A percentile compares a stretch with the other conserved stretches of the same genome.
These are phyloP conservation scores for Cercis canadensis DNA, from an alignment of 306 rosid species.

Conservation along the genomic window DNA sequence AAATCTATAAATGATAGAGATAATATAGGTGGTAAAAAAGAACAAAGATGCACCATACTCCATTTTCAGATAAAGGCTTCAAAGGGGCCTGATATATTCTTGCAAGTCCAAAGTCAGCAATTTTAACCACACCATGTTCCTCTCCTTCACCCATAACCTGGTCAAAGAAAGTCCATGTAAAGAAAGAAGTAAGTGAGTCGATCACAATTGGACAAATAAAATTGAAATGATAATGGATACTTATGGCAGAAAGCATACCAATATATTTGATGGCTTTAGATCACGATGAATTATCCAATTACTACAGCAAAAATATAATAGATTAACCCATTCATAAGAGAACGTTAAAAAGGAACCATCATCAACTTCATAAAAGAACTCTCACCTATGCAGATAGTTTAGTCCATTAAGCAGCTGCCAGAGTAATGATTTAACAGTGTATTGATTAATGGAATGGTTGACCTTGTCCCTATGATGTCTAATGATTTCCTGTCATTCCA, in stretches of 20 bases:
- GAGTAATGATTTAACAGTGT: slow-evolving; percentile 86
- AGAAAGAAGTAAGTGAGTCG: slow-evolving; percentile 15
- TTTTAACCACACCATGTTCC: slow-evolving; percentile 89
- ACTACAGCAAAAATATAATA: slow-evolving; percentile 53
- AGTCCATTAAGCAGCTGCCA: slow-evolving; percentile 98
- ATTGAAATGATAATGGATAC: slow-evolving; percentile 11
- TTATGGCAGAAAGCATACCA: slow-evolving; percentile 59
- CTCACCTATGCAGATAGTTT: slow-evolving; percentile 88
- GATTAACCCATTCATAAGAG: slow-evolving; percentile 25
- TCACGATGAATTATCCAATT: slow-evolving; percentile 98
- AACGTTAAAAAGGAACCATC: slow-evolving; percentile 23
- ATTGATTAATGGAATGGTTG: slow-evolving; percentile 72
- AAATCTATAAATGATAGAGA: slow-evolving; percentile 10
- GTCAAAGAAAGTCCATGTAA: slow-evolving; percentile 19
- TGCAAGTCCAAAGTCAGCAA: slow-evolving; percentile 99
- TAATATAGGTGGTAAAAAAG: slow-evolving; percentile 14
- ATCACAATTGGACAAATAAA: slow-evolving; percentile 16
- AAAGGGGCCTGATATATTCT: slow-evolving; percentile 94
- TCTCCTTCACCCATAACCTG: slow-evolving; percentile 98
- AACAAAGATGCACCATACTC: slow-evolving; percentile 25
- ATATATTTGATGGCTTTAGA: slow-evolving; percentile 92
- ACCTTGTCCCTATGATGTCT: slow-evolving; percentile 95
- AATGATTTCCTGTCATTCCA: slow-evolving; percentile 82
- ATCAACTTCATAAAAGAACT: slow-evolving; percentile 27
- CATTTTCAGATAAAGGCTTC: slow-evolving; percentile 67